A percentile compares a stretch with the other conserved stretches of the same genome.
Conservation (phyloP, 176 grass and related monocot genomes). For the Aegilops sharonensis region DNA sequence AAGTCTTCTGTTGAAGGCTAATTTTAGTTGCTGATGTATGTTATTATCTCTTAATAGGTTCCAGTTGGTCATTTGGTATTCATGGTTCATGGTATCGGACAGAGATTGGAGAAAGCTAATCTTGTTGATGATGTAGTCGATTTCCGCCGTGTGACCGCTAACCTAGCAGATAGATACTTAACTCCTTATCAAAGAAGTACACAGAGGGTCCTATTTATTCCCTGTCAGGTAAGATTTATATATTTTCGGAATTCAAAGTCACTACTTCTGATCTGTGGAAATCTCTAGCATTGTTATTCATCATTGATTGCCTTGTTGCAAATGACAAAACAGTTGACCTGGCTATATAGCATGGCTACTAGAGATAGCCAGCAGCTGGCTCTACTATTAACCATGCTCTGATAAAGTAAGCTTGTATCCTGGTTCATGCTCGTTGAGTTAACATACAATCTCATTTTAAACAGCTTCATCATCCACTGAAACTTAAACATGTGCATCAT, state of each 20-base stretch:
- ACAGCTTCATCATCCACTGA: constrained; percentile 1
- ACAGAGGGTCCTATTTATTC: constrained; percentile 96
- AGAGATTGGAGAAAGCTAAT: constrained; percentile 97
- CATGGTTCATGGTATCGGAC: constrained; percentile 98
- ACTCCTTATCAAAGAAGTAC: constrained; percentile 93
- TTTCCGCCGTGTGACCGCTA: constrained; percentile 80
- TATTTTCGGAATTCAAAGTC: constrained; percentile 1
- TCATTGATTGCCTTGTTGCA: not conserved
- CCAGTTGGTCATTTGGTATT: constrained; percentile 96
- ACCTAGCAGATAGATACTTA: constrained; percentile 86
- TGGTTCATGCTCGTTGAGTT: not conserved
- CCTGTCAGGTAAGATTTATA: constrained; percentile 73
- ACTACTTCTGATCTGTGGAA: not conserved
- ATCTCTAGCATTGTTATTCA: not conserved
- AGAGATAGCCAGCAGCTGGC: too few relatives aligned
- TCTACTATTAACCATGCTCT: too few relatives aligned
- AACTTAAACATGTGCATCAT: not conserved
- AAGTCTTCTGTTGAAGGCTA: not conserved
- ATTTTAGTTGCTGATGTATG: not conserved
- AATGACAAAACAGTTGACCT: not conserved
- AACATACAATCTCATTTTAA: constrained; percentile 7
- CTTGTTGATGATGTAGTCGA: constrained; percentile 98
- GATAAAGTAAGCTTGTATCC: constrained; percentile 10
- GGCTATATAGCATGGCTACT: constrained; percentile 3
- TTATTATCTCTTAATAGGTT: constrained; percentile 56